Evolutionary conservation across 2,329 filamentous ascomycete species (phyloP).

Genomic region (Emergomyces orientalis): DNA sequence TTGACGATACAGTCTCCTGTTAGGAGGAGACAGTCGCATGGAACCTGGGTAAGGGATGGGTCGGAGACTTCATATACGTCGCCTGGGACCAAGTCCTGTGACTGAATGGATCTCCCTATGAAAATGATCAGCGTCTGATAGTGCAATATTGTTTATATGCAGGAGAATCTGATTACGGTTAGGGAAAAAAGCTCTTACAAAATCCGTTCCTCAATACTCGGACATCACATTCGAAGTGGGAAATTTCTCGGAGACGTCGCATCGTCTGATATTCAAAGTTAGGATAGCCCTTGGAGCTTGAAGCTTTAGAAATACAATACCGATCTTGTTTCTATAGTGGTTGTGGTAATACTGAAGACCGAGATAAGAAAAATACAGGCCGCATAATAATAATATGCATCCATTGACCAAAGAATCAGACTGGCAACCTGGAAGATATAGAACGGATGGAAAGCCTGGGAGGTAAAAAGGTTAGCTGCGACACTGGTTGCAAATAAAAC

Average conservation of each 20-base stretch:
- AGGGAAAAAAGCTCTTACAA: conserved; percentile 47
- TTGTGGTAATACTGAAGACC: conserved; percentile 79
- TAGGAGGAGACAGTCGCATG: conserved; percentile 82
- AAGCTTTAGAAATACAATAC: conserved; percentile 36
- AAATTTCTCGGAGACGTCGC: conserved; percentile 81
- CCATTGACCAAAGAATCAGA: conserved; percentile 84
- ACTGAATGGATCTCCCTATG: conserved; percentile 73
- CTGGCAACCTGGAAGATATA: conserved; percentile 98
- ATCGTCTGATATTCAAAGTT: conserved; percentile 54
- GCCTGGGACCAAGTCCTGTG: conserved; percentile 81
- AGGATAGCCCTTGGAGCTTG: conserved; percentile 4
- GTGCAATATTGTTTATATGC: background rate
- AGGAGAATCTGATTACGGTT: background rate
- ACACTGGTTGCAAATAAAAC: conserved; percentile 1
- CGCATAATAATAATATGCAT: conserved; percentile 97
- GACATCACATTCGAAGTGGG: conserved; percentile 89
- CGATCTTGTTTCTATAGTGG: conserved; percentile 78
- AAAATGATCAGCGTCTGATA: conserved; percentile 6
- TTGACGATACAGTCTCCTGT: conserved; percentile 97
- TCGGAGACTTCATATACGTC: conserved; percentile 97
- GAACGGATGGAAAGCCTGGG: conserved; percentile 83
- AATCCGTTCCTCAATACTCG: conserved; percentile 90
- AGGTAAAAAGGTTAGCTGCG: conserved; percentile 18
- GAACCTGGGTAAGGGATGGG: conserved; percentile 76
- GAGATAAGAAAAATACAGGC: conserved; percentile 93